Evolutionary conservation across 805 yeast species (phyloP).

Genomic region (Yamadazyma sp.): DNA sequence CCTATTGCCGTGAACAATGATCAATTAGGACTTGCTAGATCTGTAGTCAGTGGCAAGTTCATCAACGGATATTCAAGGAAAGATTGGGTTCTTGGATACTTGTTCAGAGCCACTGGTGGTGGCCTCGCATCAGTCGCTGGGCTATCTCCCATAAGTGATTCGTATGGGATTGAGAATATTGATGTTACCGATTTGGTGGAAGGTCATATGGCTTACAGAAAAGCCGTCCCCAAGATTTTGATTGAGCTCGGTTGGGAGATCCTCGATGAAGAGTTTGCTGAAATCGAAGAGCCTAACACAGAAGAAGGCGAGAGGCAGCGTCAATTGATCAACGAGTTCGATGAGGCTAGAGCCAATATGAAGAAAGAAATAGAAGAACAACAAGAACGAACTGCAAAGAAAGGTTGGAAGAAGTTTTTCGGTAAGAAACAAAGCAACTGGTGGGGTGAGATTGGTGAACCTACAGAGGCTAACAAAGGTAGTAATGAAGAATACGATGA

Average conservation of each 20-base stretch:
- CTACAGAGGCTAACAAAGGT: conserved; percentile 11
- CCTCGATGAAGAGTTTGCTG: conserved; percentile 85
- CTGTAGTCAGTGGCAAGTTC: conserved; percentile 86
- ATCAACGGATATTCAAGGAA: conserved; percentile 87
- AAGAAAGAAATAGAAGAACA: conserved; percentile 38
- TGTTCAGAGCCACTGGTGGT: conserved; percentile 94
- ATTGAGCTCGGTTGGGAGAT: conserved; percentile 74
- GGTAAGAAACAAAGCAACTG: conserved; percentile 51
- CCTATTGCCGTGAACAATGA: conserved; percentile 81
- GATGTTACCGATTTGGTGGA: conserved; percentile 85
- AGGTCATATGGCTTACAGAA: conserved; percentile 98
- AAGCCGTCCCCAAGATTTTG: conserved; percentile 83
- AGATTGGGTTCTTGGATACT: conserved; percentile 95
- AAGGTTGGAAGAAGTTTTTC: conserved; percentile 51
- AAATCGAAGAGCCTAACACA: conserved; percentile 94
- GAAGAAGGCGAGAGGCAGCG: conserved; percentile 82
- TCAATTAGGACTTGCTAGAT: conserved; percentile 72
- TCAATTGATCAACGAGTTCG: conserved; percentile 79
- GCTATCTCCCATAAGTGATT: conserved; percentile 64
- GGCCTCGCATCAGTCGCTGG: conserved; percentile 93
- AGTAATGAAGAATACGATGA: conserved; percentile 22
- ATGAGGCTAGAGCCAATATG: conserved; percentile 72
- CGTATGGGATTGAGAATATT: conserved; percentile 73
- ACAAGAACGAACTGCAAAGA: conserved; percentile 26
- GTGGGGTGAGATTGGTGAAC: conserved; percentile 45